phyloP scores from a whole-genome alignment of 148 eudicot genomes.

The Silene latifolia region DNA sequence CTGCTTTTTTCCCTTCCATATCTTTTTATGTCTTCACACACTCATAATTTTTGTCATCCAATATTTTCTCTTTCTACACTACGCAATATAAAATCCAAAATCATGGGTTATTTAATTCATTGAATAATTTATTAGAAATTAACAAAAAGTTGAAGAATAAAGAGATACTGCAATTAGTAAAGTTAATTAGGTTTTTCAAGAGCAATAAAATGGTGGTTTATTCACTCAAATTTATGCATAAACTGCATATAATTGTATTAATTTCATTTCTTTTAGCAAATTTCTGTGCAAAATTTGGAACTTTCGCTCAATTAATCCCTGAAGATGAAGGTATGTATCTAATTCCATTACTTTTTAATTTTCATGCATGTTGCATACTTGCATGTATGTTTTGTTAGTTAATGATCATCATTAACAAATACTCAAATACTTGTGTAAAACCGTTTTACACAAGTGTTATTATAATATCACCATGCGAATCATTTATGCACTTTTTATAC shows the following conservation, averaged over 20 bases:
- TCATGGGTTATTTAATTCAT: neutral
- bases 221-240: neutral
- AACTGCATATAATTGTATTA: neutral
- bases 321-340: slow-evolving; percentile 35
- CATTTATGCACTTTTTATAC: too few relatives aligned
- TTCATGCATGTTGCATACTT: too few relatives aligned
- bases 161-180: neutral
- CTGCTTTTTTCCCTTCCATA: neutral
- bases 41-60: neutral
- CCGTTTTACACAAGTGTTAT: too few relatives aligned
- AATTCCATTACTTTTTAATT: neutral
- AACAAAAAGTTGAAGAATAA: neutral
- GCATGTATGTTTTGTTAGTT: too few relatives aligned
- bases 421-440: too few relatives aligned
- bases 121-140: neutral
- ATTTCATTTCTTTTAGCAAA: slow-evolving; percentile 10
- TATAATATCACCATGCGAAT: too few relatives aligned
- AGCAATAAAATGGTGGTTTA: neutral
- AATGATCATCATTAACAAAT: too few relatives aligned
- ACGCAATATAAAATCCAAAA: neutral
- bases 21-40: neutral
- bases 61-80: neutral
- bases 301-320: slow-evolving; percentile 36
- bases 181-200: neutral
- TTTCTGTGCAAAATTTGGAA: slow-evolving; percentile 17